These are phyloP conservation scores for Boletus subluridellus DNA, from an alignment of 1,284 basidiomycete species.

Conservation along the genomic window DNA sequence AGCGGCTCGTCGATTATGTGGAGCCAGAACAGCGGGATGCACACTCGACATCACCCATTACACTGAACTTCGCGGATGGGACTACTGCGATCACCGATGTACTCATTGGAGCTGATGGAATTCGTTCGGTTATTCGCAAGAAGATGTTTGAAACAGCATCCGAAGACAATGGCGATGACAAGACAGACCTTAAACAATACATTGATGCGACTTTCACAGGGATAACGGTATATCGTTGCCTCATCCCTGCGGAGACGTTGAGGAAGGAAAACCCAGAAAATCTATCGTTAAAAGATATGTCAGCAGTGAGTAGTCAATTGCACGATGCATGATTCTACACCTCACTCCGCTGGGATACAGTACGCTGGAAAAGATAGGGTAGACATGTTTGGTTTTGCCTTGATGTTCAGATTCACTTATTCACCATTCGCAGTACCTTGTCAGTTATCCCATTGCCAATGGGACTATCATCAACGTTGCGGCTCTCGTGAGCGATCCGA, in stretches of 20 bases:
- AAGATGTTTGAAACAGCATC: constrained; percentile 20
- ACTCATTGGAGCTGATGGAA: constrained; percentile 19
- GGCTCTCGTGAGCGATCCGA: constrained; percentile 36
- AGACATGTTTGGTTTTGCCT: background rate
- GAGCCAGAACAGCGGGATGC: background rate
- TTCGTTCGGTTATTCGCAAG: constrained; percentile 23
- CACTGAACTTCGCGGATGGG: constrained; percentile 21
- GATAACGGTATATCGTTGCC: constrained; percentile 15
- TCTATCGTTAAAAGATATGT: constrained; percentile 2
- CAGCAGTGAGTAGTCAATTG: constrained; percentile 8
- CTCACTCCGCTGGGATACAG: constrained; percentile 7
- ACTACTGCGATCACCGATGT: constrained; percentile 19
- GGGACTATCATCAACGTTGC: constrained; percentile 44
- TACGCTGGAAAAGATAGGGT: constrained; percentile 17
- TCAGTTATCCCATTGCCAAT: constrained; percentile 44
- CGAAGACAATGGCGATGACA: background rate
- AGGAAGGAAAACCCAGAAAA: constrained; percentile 6
- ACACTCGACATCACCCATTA: background rate
- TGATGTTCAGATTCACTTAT: background rate
- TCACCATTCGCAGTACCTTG: constrained; percentile 34
- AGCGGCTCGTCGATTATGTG: no score
- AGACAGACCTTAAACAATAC: constrained; percentile 14
- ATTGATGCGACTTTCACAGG: constrained; percentile 22
- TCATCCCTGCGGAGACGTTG: constrained; percentile 19
- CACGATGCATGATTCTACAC: no score